Conservation (phyloP, 768 basidiomycete species). For the Termitomyces sp. region DNA sequence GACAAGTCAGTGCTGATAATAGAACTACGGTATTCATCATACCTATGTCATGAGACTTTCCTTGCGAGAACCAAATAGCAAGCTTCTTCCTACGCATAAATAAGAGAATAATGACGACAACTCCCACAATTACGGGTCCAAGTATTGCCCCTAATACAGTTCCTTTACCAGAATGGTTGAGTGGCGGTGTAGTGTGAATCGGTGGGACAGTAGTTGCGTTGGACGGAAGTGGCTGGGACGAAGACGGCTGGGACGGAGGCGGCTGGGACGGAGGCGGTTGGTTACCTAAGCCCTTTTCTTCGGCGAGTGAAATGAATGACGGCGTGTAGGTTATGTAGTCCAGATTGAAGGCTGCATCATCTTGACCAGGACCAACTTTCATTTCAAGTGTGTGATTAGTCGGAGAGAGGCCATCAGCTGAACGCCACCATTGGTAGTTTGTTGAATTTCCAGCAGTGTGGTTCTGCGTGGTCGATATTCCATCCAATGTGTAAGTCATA, state of each 20-base stretch:
- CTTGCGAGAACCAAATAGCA: background rate
- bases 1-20: background rate
- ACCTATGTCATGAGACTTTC: background rate
- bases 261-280: background rate
- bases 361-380: background rate
- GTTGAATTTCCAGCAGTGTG: background rate
- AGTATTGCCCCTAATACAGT: background rate
- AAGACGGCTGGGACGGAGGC: background rate
- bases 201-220: too few relatives aligned
- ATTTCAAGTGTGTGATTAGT: background rate
- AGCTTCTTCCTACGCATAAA: background rate
- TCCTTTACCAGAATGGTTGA: background rate
- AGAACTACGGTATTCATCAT: background rate
- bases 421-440: background rate
- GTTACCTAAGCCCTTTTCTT: background rate
- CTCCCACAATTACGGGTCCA: background rate
- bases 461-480: background rate
- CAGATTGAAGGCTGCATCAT: background rate
- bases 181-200: background rate
- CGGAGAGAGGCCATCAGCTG: background rate
- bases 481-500: background rate
- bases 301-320: background rate
- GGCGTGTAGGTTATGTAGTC: background rate
- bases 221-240: background rate
- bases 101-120: background rate